Evolutionary conservation across 1,284 basidiomycete species (phyloP).

Genomic region (Pseudozyma thailandica): DNA sequence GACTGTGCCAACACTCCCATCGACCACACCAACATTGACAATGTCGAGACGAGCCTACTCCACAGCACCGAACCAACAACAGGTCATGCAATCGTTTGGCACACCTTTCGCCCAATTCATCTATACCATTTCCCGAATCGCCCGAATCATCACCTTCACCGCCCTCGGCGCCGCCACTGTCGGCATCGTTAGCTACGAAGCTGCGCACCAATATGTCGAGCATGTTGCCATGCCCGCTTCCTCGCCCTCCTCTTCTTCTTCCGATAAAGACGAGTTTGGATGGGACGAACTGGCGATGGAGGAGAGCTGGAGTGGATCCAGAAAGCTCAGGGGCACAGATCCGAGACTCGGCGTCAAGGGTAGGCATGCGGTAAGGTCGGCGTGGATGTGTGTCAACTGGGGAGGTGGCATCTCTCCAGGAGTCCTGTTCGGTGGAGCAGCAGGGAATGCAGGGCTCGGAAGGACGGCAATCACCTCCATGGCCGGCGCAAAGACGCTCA

Average conservation of each 20-base stretch:
- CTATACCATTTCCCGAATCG: conserved; percentile 57
- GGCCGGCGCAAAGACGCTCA: conserved; percentile 20
- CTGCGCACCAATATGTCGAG: conserved; percentile 64
- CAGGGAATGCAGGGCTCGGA: conserved; percentile 29
- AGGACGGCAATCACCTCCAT: conserved; percentile 34
- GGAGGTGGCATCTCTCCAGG: conserved; percentile 61
- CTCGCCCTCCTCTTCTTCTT: conserved; percentile 8
- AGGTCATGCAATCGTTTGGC: conserved; percentile 51
- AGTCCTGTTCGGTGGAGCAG: conserved; percentile 45
- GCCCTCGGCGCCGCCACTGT: conserved; percentile 48
- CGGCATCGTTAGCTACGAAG: conserved; percentile 55
- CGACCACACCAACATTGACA: not conserved
- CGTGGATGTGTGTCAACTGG: conserved; percentile 64
- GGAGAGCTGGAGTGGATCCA: conserved; percentile 46
- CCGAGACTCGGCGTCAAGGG: conserved; percentile 58
- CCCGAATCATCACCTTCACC: conserved; percentile 60
- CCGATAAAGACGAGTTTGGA: conserved; percentile 30
- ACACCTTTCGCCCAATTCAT: conserved; percentile 62
- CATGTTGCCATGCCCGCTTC: conserved; percentile 51
- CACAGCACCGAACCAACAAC: conserved; percentile 45
- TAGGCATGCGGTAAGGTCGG: conserved; percentile 59
- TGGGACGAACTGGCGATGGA: conserved; percentile 44
- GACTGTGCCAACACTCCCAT: not conserved
- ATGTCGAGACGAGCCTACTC: conserved; percentile 40
- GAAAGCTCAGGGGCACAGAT: conserved; percentile 46